Base-by-base conservation (phyloP, 768 basidiomycete genomes). In the Cystobasidium onofrii region DNA sequence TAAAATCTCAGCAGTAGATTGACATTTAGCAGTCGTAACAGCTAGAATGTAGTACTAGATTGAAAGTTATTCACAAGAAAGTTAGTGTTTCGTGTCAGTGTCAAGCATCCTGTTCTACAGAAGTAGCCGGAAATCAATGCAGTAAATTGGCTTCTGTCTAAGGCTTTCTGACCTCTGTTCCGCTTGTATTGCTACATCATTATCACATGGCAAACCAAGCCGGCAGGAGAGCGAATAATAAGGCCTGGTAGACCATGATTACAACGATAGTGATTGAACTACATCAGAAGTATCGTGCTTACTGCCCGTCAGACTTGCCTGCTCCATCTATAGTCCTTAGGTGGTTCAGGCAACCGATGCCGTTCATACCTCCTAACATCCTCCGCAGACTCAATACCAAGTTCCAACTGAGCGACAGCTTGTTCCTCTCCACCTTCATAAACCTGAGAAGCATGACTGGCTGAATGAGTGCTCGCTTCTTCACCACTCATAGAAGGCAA, bases 401-500 rank as follows among this genome's bases (percentile, higher is more conserved):
- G 36, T 41, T 64, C 63, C 3, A 64, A 20, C n/a, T 64, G 63
- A 34, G 63, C 63, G 17, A 64, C 44, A 46, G 44, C 44, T 17
- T 34, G 33, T 64, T 64, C 63, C 41, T 64, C 63, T 41, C 39
- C 63, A 41, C 39, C 27, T 46, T 64, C 63, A 34, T 13, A 64
- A 64, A 6, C 31, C 25, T 60, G 25, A 13, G 57, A 60, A 7
- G 27, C 25, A n/a, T n/a, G 52, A n/a, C n/a, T 20, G n/a, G 52
- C n/a, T 20, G 52, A 29, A 20, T 60, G 29, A 29, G 57, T 27
- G 57, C 57, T 60, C 13, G 57, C 57, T 60, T 25, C 57, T 6
- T n/a, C n/a, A n/a, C 29, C 57, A 29, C 23, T 20, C 20, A 20
- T 20, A 15, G 46, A 50, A 20, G 46, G 46, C 18, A 20, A 50